phyloP scores from a whole-genome alignment of 1,284 basidiomycete genomes.

The Irpex sp. region DNA sequence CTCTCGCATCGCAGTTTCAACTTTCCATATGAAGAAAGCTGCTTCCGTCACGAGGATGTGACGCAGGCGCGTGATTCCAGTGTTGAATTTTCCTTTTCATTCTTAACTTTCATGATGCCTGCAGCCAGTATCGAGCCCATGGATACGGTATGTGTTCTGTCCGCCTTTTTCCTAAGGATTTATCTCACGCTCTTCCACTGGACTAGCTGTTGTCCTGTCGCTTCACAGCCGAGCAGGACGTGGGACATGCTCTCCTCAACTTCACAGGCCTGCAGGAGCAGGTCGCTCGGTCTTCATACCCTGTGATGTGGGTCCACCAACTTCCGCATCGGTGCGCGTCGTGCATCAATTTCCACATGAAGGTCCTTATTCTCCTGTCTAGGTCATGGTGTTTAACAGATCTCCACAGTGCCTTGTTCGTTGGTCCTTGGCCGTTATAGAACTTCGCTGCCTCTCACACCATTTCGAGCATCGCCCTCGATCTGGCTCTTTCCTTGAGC shows the following conservation, averaged over 20 bases:
- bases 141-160: not conserved
- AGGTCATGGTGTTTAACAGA: slow-evolving; percentile 17
- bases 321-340: slow-evolving; percentile 21
- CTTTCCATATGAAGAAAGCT: not conserved
- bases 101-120: not conserved
- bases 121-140: not conserved
- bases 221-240: slow-evolving; percentile 22
- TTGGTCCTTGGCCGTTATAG: not conserved
- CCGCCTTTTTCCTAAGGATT: slow-evolving; percentile 7
- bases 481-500: not conserved
- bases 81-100: not conserved
- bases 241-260: slow-evolving; percentile 25
- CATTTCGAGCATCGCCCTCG: not conserved
- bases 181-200: slow-evolving; percentile 20
- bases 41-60: not conserved
- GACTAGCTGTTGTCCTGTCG: slow-evolving; percentile 17
- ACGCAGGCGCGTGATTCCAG: not conserved
- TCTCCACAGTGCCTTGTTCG: slow-evolving; percentile 1
- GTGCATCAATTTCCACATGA: slow-evolving; percentile 27
- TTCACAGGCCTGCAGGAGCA: slow-evolving; percentile 23
- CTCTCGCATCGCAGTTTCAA: not conserved
- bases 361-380: slow-evolving; percentile 17
- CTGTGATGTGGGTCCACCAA: slow-evolving; percentile 23
- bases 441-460: not conserved
- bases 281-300: slow-evolving; percentile 15